Base-by-base conservation (phyloP, 768 basidiomycete species). In the Mycena maculata region DNA sequence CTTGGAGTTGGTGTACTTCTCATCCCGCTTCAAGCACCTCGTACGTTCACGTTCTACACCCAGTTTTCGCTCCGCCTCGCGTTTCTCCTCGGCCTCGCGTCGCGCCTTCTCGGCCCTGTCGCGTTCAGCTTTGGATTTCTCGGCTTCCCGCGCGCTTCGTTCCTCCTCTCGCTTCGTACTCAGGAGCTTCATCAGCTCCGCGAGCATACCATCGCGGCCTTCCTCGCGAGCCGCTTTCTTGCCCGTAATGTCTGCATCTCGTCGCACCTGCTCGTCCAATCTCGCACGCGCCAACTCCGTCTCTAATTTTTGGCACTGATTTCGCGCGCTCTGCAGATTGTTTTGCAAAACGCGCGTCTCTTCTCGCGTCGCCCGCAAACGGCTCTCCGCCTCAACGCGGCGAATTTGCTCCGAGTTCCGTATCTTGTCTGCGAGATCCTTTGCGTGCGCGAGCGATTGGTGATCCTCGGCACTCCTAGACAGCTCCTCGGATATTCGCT, bases 401-500 rank as follows among this genome's bases (percentile, higher is more conserved):
- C 33, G 58, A 31, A 49, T 49, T 25, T 60, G 58, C 18, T 60
- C 58, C 16, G 47, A 36, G 13, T 48, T 49, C 2, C 58, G 36
- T 23, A 23, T 4, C n/a, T 49, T 49, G 23, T 39, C 36, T 13
- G 25, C 7, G 30, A 45, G n/a, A 23, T 58, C 56, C 2, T 30
- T 25, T 10, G 33, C 30, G 20, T 23, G 42, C 27, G 22, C 28
- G 7, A 33, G 15, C 10, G 47, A 20, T 45, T 36, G 6, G n/a
- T 4, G 28, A 8, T 48, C 3, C 6, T 57, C 42, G 4, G 30
- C 18, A n/a, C 42, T 45, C 23, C 30, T 13, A 1, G 41, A 1
- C 2, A 57, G 42, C 30, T 57, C 39, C 1, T 20, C 15, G 4
- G 39, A 28, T 16, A 57, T 16, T 10, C 42, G 41, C 18, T 44